A percentile compares a stretch with the other conserved stretches of the same genome.
These are phyloP conservation scores for Mallotus japonicus DNA, from an alignment of 441 rosid species.

Conservation along the genomic window DNA sequence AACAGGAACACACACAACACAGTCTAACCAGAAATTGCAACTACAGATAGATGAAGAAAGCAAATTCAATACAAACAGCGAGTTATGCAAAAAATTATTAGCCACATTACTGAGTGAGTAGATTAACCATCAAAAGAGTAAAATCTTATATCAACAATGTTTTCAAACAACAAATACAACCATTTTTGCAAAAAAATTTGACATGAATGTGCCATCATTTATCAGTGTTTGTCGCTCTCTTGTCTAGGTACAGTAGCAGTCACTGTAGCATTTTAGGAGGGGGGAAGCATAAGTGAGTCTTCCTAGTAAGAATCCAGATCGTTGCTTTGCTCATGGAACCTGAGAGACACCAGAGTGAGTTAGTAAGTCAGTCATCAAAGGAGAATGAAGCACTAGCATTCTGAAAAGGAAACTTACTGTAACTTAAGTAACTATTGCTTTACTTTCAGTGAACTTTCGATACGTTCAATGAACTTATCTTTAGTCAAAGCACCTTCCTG, in stretches of 20 bases:
- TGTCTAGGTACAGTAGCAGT: neutral
- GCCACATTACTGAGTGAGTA: neutral
- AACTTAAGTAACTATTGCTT: constrained; percentile 50
- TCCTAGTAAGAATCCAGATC: neutral
- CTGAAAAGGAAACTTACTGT: constrained; percentile 12
- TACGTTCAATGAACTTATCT: constrained; percentile 55
- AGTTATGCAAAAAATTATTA: neutral
- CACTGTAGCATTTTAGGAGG: neutral
- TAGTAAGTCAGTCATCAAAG: neutral
- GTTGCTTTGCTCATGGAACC: neutral
- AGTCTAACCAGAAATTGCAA: no score
- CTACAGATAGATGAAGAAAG: no score
- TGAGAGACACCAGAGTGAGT: neutral
- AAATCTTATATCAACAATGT: constrained; percentile 1
- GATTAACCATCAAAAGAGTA: neutral
- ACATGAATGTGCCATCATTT: neutral
- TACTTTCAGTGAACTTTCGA: constrained; percentile 59
- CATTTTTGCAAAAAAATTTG: constrained; percentile 4
- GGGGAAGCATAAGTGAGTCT: neutral
- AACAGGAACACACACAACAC: no score
- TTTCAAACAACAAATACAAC: constrained; percentile 4
- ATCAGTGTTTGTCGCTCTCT: neutral
- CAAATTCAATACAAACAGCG: neutral
- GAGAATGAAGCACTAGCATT: neutral
- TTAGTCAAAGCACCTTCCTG: constrained; percentile 84